Evolutionary conservation across 139 green algal species (phyloP), one percentile per base, ranked within the genome.

Genomic region (Coelastrella sp.): DNA sequence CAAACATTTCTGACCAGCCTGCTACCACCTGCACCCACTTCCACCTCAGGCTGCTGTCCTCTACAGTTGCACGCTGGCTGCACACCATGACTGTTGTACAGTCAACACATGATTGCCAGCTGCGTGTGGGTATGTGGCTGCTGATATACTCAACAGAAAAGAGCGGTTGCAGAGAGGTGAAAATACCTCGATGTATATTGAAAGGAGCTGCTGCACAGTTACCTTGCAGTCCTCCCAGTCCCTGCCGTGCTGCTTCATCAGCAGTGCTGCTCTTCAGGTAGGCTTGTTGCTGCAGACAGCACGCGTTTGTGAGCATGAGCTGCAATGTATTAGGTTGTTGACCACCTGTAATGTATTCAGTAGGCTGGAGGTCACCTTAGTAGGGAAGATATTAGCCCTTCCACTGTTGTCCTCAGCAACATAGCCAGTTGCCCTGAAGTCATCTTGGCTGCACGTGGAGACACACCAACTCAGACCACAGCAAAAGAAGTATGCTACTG

Each of bases 341-440:
- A 81, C 66, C 74, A 24, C 24, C 24, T 58, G 17, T 85, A 15
- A 19, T 25, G 6, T 49, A 8, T 8, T 11, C 56, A 84, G 68
- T 25, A 49, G 7, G 7, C 19, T 49, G 35, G 35, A 14, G 5
- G 4, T 59, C 25, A 88, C 82, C 68, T 72, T 88, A 6, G 87
- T 93, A n/a, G 91, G 91, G 68, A 93, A 93, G 82, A 93, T 93
- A 82, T 93, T 93, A 8, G 60, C 60, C 7, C 76, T 58, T 12
- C 91, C 91, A 24, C 87, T 91, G 91, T 93, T 93, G 87, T 93
- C 91, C 81, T 90, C 83, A 24, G 14, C 15, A 1, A 93, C 90
- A 68, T 85, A 90, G 3, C 91, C 91, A 49, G 85, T 90, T 11
- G 68, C 68, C 68, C 19, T 35, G 68, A 76, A 76, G 17, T 76